These are phyloP conservation scores for Ustilago cynodontis DNA, from an alignment of 1,284 basidiomycete genomes.

Conservation along the genomic window DNA sequence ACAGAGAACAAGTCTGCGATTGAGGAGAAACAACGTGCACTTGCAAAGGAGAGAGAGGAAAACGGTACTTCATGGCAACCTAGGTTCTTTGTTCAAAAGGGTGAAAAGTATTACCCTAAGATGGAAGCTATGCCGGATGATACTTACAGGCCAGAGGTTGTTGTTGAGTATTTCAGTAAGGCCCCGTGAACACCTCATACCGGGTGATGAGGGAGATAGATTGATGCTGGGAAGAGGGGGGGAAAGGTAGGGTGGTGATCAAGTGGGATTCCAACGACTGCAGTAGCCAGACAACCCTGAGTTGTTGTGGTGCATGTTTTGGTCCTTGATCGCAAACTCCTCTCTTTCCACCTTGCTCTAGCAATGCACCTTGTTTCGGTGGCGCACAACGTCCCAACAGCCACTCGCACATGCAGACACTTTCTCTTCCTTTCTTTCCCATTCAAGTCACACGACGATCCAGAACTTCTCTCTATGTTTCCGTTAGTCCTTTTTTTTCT, in stretches of 20 bases:
- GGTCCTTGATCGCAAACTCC: too few relatives aligned
- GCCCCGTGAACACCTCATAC: background rate
- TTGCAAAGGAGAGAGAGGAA: conserved; percentile 82
- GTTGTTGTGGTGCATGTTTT: background rate
- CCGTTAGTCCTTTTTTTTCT: background rate
- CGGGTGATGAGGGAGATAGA: too few relatives aligned
- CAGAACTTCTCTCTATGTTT: too few relatives aligned
- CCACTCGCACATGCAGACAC: background rate
- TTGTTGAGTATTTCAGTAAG: conserved; percentile 55
- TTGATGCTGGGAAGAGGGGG: background rate
- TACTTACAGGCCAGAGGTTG: conserved; percentile 46
- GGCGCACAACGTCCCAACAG: background rate
- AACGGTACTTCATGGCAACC: conserved; percentile 78
- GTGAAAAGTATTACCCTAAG: conserved; percentile 69
- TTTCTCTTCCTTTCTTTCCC: background rate
- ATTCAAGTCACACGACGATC: background rate
- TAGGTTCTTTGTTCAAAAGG: conserved; percentile 82
- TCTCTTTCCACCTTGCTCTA: too few relatives aligned
- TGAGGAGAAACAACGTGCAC: conserved; percentile 90
- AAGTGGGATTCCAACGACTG: background rate
- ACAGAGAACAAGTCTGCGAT: conserved; percentile 90
- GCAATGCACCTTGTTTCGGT: too few relatives aligned
- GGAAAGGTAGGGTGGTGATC: background rate
- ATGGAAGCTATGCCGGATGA: conserved; percentile 55
- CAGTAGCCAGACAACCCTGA: background rate